A percentile compares a stretch with the other conserved stretches of the same genome.
Conservation (phyloP, 805 yeast species). For the Kodamaea jinghongensis region DNA sequence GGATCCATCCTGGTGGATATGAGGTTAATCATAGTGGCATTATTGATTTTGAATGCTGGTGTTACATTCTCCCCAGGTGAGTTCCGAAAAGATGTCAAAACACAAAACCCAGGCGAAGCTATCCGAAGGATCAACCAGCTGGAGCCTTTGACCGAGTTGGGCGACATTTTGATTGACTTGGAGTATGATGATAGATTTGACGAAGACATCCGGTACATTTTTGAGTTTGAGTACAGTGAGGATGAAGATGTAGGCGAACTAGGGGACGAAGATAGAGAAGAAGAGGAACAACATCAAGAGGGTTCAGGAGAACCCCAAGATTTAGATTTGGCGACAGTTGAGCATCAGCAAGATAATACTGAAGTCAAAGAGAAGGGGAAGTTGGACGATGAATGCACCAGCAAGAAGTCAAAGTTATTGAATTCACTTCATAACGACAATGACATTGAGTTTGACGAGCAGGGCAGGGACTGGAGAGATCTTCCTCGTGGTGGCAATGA, state of each 20-base stretch:
- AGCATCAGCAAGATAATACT: not conserved
- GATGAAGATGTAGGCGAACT: constrained; percentile 17
- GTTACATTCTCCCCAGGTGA: constrained; percentile 12
- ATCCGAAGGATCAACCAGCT: constrained; percentile 19
- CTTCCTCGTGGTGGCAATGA: constrained; percentile 59
- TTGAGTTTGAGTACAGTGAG: constrained; percentile 51
- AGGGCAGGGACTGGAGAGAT: constrained; percentile 72
- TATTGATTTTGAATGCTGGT: constrained; percentile 33
- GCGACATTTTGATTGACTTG: constrained; percentile 52
- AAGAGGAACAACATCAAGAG: constrained; percentile 6
- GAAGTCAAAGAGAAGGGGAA: not conserved
- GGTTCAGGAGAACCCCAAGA: constrained; percentile 1
- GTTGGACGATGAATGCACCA: not conserved
- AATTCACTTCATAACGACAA: not conserved
- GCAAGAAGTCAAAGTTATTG: not conserved
- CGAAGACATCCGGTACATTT: constrained; percentile 62
- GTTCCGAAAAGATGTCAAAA: not conserved
- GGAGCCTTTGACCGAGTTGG: constrained; percentile 39
- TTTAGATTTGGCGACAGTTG: too few relatives aligned
- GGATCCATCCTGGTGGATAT: constrained; percentile 62
- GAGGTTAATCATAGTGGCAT: constrained; percentile 55
- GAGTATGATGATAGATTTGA: constrained; percentile 65
- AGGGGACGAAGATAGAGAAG: constrained; percentile 8
- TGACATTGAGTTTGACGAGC: constrained; percentile 50
- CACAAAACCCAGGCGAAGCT: constrained; percentile 8